A percentile compares a stretch with the other conserved stretches of the same genome.
Evolutionary conservation across 2,329 filamentous ascomycete species (phyloP).

Genomic region (Sphaceloma murrayae): DNA sequence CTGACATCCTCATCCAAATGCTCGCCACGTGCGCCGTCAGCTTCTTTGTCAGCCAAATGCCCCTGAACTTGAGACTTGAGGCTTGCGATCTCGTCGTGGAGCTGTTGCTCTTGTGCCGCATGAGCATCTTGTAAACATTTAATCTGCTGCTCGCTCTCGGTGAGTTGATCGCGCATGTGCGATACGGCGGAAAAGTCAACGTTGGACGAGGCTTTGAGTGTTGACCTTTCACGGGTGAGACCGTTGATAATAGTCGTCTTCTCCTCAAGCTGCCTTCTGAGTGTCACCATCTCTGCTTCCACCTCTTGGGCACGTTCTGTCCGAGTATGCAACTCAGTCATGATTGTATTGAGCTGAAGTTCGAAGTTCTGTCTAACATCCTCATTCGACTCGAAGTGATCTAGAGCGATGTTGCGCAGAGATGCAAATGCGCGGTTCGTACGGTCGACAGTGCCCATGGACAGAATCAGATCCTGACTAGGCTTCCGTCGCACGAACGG

Average conservation of each 20-base stretch:
- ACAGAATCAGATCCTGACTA: constrained; percentile 66
- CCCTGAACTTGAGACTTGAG: constrained; percentile 49
- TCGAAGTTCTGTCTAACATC: constrained; percentile 90
- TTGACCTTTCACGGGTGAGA: constrained; percentile 83
- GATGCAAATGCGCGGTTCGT: constrained; percentile 86
- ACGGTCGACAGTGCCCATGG: constrained; percentile 54
- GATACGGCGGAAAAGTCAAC: constrained; percentile 89
- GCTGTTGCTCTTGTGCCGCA: constrained; percentile 61
- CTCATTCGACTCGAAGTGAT: constrained; percentile 72
- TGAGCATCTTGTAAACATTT: constrained; percentile 63
- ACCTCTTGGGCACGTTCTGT: constrained; percentile 85
- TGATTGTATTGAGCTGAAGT: constrained; percentile 77
- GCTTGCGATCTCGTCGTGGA: constrained; percentile 60
- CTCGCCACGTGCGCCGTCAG: constrained; percentile 19
- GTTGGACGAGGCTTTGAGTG: constrained; percentile 67
- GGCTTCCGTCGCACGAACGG: constrained; percentile 82
- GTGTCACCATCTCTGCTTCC: constrained; percentile 69
- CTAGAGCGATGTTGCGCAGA: constrained; percentile 75
- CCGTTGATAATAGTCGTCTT: constrained; percentile 96
- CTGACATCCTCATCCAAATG: constrained; percentile 42
- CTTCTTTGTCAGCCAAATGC: constrained; percentile 20
- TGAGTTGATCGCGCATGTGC: constrained; percentile 75
- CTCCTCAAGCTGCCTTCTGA: constrained; percentile 92
- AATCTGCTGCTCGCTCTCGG: constrained; percentile 74
- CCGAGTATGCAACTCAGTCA: constrained; percentile 79